Evolutionary conservation across 2,329 filamentous ascomycete genomes (phyloP).

Genomic region (Fusarium abutilonis): DNA sequence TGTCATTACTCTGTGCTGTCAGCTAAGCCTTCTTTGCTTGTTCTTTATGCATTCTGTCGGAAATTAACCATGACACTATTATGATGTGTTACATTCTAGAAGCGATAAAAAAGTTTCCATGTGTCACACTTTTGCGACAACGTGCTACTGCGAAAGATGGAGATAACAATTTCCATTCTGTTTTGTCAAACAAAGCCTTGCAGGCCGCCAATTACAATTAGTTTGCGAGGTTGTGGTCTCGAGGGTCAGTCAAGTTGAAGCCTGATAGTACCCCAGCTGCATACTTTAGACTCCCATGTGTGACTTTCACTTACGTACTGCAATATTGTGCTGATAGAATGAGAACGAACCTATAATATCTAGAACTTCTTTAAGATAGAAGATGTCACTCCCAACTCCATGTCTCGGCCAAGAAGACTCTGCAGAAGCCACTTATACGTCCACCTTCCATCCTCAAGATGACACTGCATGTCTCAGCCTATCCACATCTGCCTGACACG

Average conservation of each 20-base stretch:
- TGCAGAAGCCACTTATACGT: neutral
- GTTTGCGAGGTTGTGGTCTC: neutral
- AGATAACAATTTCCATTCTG: neutral
- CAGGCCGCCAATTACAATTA: neutral
- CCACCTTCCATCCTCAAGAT: neutral
- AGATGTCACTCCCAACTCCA: neutral
- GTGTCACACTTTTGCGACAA: neutral
- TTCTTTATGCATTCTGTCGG: neutral
- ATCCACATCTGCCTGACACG: neutral
- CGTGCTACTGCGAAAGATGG: neutral
- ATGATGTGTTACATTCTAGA: conserved; percentile 23
- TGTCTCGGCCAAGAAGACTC: conserved; percentile 1
- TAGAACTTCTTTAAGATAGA: neutral
- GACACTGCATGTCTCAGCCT: neutral
- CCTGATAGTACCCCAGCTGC: neutral
- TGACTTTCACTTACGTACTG: neutral
- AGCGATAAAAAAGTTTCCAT: conserved; percentile 2
- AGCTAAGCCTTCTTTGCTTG: neutral
- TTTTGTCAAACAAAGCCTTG: conserved; percentile 12
- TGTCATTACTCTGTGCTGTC: neutral
- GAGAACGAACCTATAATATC: neutral
- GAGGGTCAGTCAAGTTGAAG: neutral
- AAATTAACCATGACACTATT: conserved; percentile 2
- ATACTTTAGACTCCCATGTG: neutral
- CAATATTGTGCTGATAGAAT: neutral